Evolutionary conservation across 2,329 filamentous ascomycete genomes (phyloP).

Genomic region (Phialocephala sp.): DNA sequence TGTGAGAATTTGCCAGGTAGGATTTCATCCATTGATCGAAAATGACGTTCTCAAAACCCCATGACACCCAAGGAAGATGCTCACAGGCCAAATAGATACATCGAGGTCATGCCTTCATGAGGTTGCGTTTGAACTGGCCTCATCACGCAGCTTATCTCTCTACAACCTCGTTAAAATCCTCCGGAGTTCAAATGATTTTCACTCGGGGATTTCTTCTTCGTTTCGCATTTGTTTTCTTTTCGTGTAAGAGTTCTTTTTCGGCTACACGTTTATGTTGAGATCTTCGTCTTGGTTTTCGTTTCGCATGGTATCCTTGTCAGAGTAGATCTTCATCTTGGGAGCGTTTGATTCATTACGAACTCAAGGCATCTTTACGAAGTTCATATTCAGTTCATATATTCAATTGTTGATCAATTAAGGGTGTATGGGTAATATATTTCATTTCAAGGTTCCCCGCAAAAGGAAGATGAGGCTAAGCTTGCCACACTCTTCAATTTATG

Average conservation of each 20-base stretch:
- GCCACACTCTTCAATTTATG: background rate
- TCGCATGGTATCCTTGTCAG: background rate
- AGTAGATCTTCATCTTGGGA: constrained; percentile 3
- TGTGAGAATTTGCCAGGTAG: too few relatives aligned
- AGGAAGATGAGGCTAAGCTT: background rate
- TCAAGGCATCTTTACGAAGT: background rate
- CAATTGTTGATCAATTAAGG: background rate
- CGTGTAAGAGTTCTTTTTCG: background rate
- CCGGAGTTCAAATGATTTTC: background rate
- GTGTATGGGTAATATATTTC: constrained; percentile 4
- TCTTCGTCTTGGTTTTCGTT: background rate
- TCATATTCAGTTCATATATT: background rate
- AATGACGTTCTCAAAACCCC: too few relatives aligned
- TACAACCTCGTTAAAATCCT: background rate
- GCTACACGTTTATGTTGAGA: background rate
- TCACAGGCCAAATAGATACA: background rate
- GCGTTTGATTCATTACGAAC: background rate
- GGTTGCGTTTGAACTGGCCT: background rate
- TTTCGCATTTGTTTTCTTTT: background rate
- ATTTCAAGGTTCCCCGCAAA: constrained; percentile 2
- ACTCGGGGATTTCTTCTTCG: background rate
- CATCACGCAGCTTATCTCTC: too few relatives aligned
- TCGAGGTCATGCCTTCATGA: background rate
- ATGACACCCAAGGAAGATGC: too few relatives aligned
- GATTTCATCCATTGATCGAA: too few relatives aligned